Conservation (phyloP, 2,329 filamentous ascomycete genomes). For the Neoarthrinium moseri region DNA sequence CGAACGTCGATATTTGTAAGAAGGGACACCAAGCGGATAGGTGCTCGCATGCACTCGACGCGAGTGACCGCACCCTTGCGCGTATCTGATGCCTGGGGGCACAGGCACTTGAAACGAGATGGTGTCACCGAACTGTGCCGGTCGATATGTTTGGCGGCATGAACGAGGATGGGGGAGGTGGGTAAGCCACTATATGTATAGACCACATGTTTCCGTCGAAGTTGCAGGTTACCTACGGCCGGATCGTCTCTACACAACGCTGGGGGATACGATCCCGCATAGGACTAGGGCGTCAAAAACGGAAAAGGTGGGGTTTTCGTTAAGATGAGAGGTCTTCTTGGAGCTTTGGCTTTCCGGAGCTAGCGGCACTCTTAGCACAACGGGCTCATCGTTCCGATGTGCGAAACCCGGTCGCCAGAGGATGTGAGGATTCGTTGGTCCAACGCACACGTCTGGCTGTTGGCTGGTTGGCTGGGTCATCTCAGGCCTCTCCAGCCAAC, state of each 20-base stretch:
- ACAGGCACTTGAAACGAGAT: constrained; percentile 18
- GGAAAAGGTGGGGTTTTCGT: constrained; percentile 6
- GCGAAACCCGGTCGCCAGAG: too few relatives aligned
- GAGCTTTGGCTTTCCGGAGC: too few relatives aligned
- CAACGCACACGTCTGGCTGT: too few relatives aligned
- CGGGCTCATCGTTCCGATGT: too few relatives aligned
- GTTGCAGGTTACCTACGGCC: constrained; percentile 9
- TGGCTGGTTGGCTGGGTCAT: too few relatives aligned
- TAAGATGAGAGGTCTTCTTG: background rate
- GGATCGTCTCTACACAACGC: constrained; percentile 1
- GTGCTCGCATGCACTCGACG: constrained; percentile 10
- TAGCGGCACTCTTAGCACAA: too few relatives aligned
- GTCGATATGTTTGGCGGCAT: constrained; percentile 13
- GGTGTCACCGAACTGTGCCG: constrained; percentile 15
- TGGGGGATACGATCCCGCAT: background rate
- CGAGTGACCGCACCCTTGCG: constrained; percentile 16
- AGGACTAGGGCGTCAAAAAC: background rate
- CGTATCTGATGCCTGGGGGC: constrained; percentile 17
- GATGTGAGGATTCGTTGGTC: too few relatives aligned
- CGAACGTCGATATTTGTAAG: constrained; percentile 14
- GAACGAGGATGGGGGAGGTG: constrained; percentile 6
- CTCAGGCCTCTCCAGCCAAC: too few relatives aligned
- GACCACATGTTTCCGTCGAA: too few relatives aligned
- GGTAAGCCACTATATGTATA: constrained; percentile 9
- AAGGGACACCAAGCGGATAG: constrained; percentile 12